Evolutionary conservation across 2,329 filamentous ascomycete species (phyloP).

Genomic region (Exserohilum rostratum): DNA sequence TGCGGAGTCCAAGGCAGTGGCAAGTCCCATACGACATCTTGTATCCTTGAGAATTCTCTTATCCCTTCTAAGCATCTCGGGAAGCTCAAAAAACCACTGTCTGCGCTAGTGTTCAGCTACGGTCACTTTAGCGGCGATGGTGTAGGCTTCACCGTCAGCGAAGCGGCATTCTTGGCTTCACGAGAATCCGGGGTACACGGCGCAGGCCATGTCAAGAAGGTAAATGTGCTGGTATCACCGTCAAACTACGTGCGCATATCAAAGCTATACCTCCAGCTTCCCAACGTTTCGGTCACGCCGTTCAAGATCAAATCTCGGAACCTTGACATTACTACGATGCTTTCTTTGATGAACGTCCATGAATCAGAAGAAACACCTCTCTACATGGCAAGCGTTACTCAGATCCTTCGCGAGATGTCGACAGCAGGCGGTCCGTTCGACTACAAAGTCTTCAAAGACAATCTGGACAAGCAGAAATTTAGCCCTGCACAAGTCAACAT

Average conservation of each 20-base stretch:
- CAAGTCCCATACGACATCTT: constrained; percentile 66
- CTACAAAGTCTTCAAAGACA: neutral
- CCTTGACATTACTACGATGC: constrained; percentile 60
- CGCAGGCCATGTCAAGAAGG: constrained; percentile 20
- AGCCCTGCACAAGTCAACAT: neutral
- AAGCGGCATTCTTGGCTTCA: constrained; percentile 62
- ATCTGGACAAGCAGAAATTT: neutral
- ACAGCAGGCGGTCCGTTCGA: neutral
- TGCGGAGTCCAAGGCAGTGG: constrained; percentile 69
- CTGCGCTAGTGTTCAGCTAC: constrained; percentile 66
- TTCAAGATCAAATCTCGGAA: constrained; percentile 57
- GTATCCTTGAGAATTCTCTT: constrained; percentile 57
- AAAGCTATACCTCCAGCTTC: constrained; percentile 26
- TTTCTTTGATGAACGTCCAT: constrained; percentile 24
- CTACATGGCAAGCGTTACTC: constrained; percentile 55
- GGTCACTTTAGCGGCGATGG: constrained; percentile 52
- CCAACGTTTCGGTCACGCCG: constrained; percentile 54
- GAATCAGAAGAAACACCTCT: constrained; percentile 47
- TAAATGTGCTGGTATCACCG: constrained; percentile 15
- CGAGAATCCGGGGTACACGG: constrained; percentile 20
- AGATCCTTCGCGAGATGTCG: neutral
- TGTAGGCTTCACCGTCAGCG: constrained; percentile 59
- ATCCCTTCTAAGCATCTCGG: constrained; percentile 52
- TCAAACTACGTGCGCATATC: constrained; percentile 29
- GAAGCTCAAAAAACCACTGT: constrained; percentile 58